Base-by-base conservation (phyloP, 805 yeast genomes). In the Henningerozyma blattae region DNA sequence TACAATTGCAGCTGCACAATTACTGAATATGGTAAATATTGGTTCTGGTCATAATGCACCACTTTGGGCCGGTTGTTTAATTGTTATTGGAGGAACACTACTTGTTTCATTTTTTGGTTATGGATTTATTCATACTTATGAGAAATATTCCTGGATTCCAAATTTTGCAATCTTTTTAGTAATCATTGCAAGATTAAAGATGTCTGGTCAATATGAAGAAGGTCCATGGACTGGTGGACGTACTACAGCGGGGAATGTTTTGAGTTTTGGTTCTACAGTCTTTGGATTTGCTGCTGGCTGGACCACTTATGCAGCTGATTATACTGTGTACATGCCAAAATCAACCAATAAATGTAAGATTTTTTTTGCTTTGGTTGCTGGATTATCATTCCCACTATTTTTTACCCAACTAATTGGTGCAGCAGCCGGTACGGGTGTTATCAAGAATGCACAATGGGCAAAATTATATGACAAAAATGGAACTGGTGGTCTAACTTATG, bases 241-340 rank as follows among this genome's bases (percentile, higher is more conserved):
- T 16, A 65, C 72, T 19, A 77, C 78, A 38, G 93, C 91, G 22
- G 95, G 84, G 42, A 48, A 57, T 48, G 86, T 83, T 15, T 63
- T 86, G 37, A 74, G 89, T 15, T 84, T 79, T 45, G 95, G 95
- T 53, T 77, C 86, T 56, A 61, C 91, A 29, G 57, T 81, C 42
- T 86, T 73, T 48, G 95, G 95, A 42, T 86, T 78, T 51, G 93
- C 94, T 33, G 72, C 94, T 35, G 95, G 95, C 42, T 86, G 96
- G 96, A 74, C 93, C 36, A 77, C 95, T 15, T 84, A 77, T 47
- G 91, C 95, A 18, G 75, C 94, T 34, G 96, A 86, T 62, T 87
- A 86, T 62, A 84, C 94, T 32, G 85, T 79, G 29, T 87, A 84
- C 64, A 84, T 81, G 71, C 83, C 80, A 44, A 64, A 70, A 47